A percentile compares a stretch with the other conserved stretches of the same genome.
Evolutionary conservation across 192 early-diverging fungal species (phyloP).

Genomic region (Geranomyces michiganensis): DNA sequence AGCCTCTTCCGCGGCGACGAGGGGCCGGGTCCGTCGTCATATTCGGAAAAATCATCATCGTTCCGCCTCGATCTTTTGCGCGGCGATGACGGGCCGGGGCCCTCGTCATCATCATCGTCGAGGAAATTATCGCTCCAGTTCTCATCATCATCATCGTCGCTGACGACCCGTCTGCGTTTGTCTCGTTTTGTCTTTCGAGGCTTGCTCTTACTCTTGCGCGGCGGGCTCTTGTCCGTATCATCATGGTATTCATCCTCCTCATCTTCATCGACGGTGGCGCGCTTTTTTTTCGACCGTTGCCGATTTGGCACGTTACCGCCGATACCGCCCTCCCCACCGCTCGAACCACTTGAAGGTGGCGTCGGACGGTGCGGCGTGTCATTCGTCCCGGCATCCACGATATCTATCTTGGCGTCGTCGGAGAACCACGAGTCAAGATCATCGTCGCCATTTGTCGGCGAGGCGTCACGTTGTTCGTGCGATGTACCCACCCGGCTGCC

Average conservation of each 20-base stretch:
- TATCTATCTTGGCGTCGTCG: too few species aligned
- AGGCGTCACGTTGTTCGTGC: neutral
- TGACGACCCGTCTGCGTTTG: neutral
- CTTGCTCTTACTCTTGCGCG: neutral
- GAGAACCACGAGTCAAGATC: neutral
- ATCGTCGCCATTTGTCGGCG: neutral
- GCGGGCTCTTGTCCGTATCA: neutral
- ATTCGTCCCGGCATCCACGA: too few species aligned
- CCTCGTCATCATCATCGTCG: neutral
- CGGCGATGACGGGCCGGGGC: neutral
- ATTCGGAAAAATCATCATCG: too few species aligned
- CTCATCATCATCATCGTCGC: slow-evolving; percentile 4
- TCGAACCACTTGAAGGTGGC: too few species aligned
- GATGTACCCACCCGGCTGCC: neutral
- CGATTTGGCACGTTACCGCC: too few species aligned
- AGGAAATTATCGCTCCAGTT: neutral
- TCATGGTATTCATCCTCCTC: neutral
- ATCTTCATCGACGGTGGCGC: neutral
- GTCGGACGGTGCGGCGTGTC: too few species aligned
- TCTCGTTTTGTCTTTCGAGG: neutral
- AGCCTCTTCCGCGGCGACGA: too few species aligned
- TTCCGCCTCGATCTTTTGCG: too few species aligned
- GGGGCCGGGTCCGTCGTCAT: too few species aligned
- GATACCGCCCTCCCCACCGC: too few species aligned
- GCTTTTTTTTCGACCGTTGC: too few species aligned